Conservation (phyloP, 169 alveolate genomes). For the Plasmodium adleri region DNA sequence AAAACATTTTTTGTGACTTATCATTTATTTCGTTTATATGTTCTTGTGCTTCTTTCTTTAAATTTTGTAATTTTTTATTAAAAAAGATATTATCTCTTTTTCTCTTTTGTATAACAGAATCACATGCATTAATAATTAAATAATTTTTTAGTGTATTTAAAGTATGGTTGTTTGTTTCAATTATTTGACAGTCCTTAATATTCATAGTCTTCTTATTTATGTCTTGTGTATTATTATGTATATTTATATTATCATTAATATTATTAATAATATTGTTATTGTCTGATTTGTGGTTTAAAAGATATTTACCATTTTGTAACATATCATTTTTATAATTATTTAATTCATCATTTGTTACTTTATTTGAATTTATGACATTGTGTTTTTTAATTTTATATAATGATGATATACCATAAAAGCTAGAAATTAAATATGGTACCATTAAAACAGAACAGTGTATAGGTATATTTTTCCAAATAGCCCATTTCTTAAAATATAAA, state of each 20-base stretch:
- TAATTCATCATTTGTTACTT: slow-evolving; percentile 1
- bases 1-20: slow-evolving; percentile 60
- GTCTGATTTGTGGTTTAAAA: slow-evolving; percentile 8
- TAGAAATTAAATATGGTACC: slow-evolving; percentile 55
- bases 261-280: not conserved
- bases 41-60: slow-evolving; percentile 56
- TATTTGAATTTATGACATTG: not conserved
- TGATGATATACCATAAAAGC: slow-evolving; percentile 51
- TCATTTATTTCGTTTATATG: slow-evolving; percentile 53
- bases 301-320: not conserved
- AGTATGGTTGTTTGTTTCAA: slow-evolving; percentile 16
- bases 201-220: not conserved
- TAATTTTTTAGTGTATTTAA: slow-evolving; percentile 52
- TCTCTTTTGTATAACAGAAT: slow-evolving; percentile 32
- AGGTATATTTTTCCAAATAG: slow-evolving; percentile 66
- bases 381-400: slow-evolving; percentile 46
- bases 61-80: slow-evolving; percentile 45
- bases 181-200: not conserved
- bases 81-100: slow-evolving; percentile 65
- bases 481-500: slow-evolving; percentile 57
- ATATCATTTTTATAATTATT: not conserved
- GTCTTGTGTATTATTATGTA: slow-evolving; percentile 3
- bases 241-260: slow-evolving; percentile 1
- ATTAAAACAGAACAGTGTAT: slow-evolving; percentile 48
- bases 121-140: slow-evolving; percentile 53